phyloP scores from a whole-genome alignment of 2,329 filamentous ascomycete species.

The Colletotrichum gloeosporioides region DNA sequence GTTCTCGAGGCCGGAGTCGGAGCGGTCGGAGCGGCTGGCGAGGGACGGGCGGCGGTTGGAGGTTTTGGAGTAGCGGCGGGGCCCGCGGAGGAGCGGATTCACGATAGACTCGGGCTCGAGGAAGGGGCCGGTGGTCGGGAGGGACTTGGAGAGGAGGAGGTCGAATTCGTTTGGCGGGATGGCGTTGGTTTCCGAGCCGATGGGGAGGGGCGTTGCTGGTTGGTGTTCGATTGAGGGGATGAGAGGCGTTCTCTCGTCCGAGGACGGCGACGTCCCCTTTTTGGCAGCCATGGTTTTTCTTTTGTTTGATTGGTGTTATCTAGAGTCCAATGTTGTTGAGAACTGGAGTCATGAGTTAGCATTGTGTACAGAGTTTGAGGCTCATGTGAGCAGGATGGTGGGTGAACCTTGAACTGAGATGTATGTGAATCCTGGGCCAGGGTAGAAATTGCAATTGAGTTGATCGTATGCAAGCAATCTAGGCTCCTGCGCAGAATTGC shows the following conservation, averaged over 20 bases:
- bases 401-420: neutral
- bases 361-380: neutral
- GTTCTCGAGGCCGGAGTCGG: neutral
- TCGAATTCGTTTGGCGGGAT: slow-evolving; percentile 41
- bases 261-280: neutral
- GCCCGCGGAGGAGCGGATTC: slow-evolving; percentile 43
- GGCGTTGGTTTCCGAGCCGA: slow-evolving; percentile 20
- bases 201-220: slow-evolving; percentile 13
- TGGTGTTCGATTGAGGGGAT: neutral
- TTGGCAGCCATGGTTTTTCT: neutral
- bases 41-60: slow-evolving; percentile 17
- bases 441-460: neutral
- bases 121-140: slow-evolving; percentile 39
- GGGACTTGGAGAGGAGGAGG: slow-evolving; percentile 42
- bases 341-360: neutral
- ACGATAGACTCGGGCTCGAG: slow-evolving; percentile 48
- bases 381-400: neutral
- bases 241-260: slow-evolving; percentile 10
- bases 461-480: neutral
- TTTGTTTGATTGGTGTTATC: neutral
- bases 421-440: neutral
- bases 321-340: neutral
- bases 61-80: slow-evolving; percentile 29
- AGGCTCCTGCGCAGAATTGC: neutral
- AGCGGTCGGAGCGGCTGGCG: neutral